Conservation (phyloP, 495 filamentous ascomycete genomes). For the Penicillium arizonense region DNA sequence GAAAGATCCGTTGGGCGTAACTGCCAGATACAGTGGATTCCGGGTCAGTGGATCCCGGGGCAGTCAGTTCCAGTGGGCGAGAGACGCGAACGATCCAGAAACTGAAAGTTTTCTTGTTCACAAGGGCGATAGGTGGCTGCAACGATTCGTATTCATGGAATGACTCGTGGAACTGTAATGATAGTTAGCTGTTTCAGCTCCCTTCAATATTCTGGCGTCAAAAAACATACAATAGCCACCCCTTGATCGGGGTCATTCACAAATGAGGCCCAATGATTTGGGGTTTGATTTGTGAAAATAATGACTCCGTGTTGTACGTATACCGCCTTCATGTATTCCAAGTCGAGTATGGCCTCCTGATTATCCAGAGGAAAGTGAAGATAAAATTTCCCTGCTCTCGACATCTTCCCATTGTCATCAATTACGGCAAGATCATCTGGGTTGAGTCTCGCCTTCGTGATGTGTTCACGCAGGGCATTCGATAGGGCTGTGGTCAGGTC, state of each 20-base stretch:
- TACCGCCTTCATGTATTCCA: conserved; percentile 23
- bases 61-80: conserved; percentile 17
- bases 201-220: neutral
- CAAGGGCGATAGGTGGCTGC: conserved; percentile 21
- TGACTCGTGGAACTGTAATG: conserved; percentile 39
- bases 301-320: conserved; percentile 18
- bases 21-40: conserved; percentile 22
- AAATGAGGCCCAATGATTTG: conserved; percentile 42
- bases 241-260: conserved; percentile 27
- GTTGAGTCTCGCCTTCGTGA: conserved; percentile 15
- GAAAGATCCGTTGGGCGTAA: conserved; percentile 47
- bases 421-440: conserved; percentile 20
- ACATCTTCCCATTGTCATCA: conserved; percentile 1
- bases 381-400: conserved; percentile 34
- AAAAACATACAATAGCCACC: conserved; percentile 40
- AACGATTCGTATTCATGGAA: conserved; percentile 29
- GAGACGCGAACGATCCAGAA: conserved; percentile 41
- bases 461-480: conserved; percentile 1
- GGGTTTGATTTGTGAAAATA: conserved; percentile 27
- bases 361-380: conserved; percentile 33
- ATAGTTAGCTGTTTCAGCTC: conserved; percentile 8
- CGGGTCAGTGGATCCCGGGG: conserved; percentile 7
- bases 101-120: conserved; percentile 19
- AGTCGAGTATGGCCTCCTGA: conserved; percentile 17
- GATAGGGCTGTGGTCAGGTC: neutral